phyloP scores from a whole-genome alignment of 2,329 filamentous ascomycete species.

The Fusarium tanahbumbuense region DNA sequence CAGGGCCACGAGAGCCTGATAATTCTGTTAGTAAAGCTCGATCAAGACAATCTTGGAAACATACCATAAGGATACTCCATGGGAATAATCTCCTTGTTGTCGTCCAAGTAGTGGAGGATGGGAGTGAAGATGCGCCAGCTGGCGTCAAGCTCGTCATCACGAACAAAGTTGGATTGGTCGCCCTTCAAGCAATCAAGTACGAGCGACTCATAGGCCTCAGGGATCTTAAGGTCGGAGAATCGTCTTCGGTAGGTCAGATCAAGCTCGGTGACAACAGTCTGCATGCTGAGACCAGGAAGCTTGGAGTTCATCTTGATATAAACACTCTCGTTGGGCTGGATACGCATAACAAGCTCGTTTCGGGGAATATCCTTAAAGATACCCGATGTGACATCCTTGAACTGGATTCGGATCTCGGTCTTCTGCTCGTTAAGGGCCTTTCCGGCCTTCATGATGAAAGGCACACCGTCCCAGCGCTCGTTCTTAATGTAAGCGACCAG shows the following conservation, averaged over 20 bases:
- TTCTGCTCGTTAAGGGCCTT: conserved; percentile 99
- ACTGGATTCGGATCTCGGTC: conserved; percentile 98
- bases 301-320: conserved; percentile 99
- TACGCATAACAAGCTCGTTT: conserved; percentile 98
- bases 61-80: conserved; percentile 99
- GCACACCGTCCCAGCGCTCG: conserved; percentile 98
- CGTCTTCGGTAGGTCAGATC: conserved; percentile 97
- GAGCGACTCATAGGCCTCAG: conserved; percentile 97
- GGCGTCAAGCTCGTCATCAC: conserved; percentile 95
- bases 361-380: conserved; percentile 99
- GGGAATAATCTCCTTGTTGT: conserved; percentile 98
- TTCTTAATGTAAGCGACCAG: conserved; percentile 99
- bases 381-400: conserved; percentile 98
- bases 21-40: conserved; percentile 1
- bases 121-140: conserved; percentile 99
- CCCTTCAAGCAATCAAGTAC: conserved; percentile 98
- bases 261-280: conserved; percentile 98
- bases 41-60: neutral
- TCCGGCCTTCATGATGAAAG: conserved; percentile 99
- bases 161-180: conserved; percentile 99
- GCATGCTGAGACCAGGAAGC: conserved; percentile 97
- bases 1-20: conserved; percentile 94
- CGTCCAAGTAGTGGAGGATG: conserved; percentile 96
- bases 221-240: conserved; percentile 99
- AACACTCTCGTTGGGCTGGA: conserved; percentile 98